These are phyloP conservation scores for Favolaschia claudopus DNA, from an alignment of 768 basidiomycete genomes.

Conservation along the genomic window DNA sequence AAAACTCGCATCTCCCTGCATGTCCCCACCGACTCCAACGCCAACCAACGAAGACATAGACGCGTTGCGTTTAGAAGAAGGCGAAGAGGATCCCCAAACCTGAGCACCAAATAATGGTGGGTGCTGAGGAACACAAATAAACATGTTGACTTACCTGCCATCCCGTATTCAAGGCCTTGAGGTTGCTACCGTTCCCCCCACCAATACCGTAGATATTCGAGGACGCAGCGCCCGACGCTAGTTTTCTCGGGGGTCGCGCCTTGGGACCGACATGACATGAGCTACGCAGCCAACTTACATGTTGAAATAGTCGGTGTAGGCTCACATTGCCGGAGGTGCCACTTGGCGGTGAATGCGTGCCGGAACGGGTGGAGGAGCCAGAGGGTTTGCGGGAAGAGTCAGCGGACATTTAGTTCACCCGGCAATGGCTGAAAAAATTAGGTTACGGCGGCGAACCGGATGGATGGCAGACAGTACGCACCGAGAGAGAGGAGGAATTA, in stretches of 20 bases:
- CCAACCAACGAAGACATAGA: conserved; percentile 67
- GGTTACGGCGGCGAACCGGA: conserved; percentile 15
- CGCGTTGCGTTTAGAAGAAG: conserved; percentile 62
- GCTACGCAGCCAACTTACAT: background rate
- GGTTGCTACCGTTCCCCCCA: conserved; percentile 55
- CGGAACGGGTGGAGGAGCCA: conserved; percentile 71
- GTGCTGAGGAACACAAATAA: conserved; percentile 14
- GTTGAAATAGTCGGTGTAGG: conserved; percentile 17
- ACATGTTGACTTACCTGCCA: conserved; percentile 65
- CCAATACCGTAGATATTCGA: conserved; percentile 62
- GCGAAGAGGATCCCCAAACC: conserved; percentile 66
- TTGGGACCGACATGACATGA: conserved; percentile 30
- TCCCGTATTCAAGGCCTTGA: conserved; percentile 64
- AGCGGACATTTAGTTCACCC: conserved; percentile 43
- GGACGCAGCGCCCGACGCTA: conserved; percentile 45
- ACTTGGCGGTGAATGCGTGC: conserved; percentile 65
- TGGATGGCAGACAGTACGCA: conserved; percentile 25
- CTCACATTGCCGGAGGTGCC: conserved; percentile 69
- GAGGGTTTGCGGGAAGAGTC: conserved; percentile 72
- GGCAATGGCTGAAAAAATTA: conserved; percentile 35
- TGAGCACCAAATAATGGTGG: conserved; percentile 37
- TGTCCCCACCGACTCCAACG: conserved; percentile 51
- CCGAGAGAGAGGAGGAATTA: conserved; percentile 38
- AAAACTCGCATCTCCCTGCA: conserved; percentile 55
- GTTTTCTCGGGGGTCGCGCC: conserved; percentile 55